Conservation (phyloP, 305 asterid genomes). For the Striga hermonthica region DNA sequence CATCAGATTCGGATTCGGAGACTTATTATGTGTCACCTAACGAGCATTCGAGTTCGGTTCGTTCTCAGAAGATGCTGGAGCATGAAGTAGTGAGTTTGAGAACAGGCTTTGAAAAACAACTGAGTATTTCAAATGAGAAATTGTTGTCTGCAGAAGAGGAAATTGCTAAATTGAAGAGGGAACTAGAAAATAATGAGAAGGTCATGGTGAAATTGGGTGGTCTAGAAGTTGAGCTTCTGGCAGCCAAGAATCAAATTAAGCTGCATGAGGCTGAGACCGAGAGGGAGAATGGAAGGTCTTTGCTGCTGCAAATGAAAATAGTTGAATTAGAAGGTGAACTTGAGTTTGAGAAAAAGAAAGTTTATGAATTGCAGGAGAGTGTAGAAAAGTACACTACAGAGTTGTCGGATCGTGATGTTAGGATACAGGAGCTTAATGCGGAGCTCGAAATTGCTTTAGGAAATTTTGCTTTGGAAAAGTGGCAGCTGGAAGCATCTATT, state of each 20-base stretch:
- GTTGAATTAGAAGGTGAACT: slow-evolving; percentile 45
- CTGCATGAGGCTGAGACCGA: slow-evolving; percentile 43
- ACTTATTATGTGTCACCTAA: slow-evolving; percentile 41
- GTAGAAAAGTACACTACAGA: slow-evolving; percentile 35
- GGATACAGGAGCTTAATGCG: slow-evolving; percentile 41
- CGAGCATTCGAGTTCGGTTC: slow-evolving; percentile 28
- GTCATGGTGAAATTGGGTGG: slow-evolving; percentile 30
- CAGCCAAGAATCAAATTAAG: slow-evolving; percentile 43
- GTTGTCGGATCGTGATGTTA: slow-evolving; percentile 42
- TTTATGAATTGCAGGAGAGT: slow-evolving; percentile 42
- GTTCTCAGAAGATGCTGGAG: slow-evolving; percentile 30
- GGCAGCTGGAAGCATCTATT: slow-evolving; percentile 49
- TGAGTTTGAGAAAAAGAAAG: slow-evolving; percentile 38
- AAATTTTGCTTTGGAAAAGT: slow-evolving; percentile 48
- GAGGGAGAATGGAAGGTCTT: slow-evolving; percentile 42
- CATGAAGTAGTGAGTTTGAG: slow-evolving; percentile 14
- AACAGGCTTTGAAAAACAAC: slow-evolving; percentile 40
- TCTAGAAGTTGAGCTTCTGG: slow-evolving; percentile 43
- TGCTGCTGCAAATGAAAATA: slow-evolving; percentile 46
- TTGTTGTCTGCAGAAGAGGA: slow-evolving; percentile 53
- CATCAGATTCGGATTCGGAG: slow-evolving; percentile 76
- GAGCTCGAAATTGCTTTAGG: slow-evolving; percentile 44
- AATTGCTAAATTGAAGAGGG: slow-evolving; percentile 43
- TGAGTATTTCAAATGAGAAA: slow-evolving; percentile 37
- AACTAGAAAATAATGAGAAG: slow-evolving; percentile 38